phyloP scores from a whole-genome alignment of 345 rosid genomes.

The Cardamine resedifolia region DNA sequence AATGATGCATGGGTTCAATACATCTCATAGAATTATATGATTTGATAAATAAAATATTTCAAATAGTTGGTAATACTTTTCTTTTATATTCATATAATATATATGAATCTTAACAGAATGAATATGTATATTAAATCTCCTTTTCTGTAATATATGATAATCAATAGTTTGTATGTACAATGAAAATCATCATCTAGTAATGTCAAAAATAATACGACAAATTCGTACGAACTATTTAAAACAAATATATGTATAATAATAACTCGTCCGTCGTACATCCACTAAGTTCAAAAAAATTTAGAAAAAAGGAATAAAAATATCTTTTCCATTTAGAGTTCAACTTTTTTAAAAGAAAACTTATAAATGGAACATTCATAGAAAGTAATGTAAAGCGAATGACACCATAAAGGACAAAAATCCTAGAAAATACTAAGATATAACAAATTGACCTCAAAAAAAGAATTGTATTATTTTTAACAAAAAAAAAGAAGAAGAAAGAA shows the following conservation, averaged over 20 bases:
- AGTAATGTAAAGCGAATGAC: slow-evolving; percentile 25
- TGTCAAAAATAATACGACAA: background rate
- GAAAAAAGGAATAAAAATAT: slow-evolving; percentile 4
- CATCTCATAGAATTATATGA: background rate
- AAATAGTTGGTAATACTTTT: too few relatives aligned
- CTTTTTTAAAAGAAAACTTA: background rate
- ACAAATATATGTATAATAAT: background rate
- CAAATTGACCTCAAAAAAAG: background rate
- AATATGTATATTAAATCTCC: too few relatives aligned
- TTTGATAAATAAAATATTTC: too few relatives aligned
- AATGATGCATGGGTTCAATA: too few relatives aligned
- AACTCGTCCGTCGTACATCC: slow-evolving; percentile 7
- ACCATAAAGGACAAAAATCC: background rate
- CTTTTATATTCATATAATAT: background rate
- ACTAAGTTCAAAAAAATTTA: background rate
- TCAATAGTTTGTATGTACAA: background rate
- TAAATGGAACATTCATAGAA: slow-evolving; percentile 29
- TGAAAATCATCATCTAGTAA: background rate
- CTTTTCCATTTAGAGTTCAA: slow-evolving; percentile 19
- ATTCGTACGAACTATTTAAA: background rate
- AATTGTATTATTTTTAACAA: too few relatives aligned
- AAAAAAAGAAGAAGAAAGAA: too few relatives aligned
- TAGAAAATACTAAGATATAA: background rate
- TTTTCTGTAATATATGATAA: too few relatives aligned
- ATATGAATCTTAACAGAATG: background rate